Percentiles rank a stretch among this genome's conserved stretches.
These are phyloP conservation scores for Aspergillus pseudonomiae DNA, from an alignment of 2,329 filamentous ascomycete genomes.

Conservation along the genomic window DNA sequence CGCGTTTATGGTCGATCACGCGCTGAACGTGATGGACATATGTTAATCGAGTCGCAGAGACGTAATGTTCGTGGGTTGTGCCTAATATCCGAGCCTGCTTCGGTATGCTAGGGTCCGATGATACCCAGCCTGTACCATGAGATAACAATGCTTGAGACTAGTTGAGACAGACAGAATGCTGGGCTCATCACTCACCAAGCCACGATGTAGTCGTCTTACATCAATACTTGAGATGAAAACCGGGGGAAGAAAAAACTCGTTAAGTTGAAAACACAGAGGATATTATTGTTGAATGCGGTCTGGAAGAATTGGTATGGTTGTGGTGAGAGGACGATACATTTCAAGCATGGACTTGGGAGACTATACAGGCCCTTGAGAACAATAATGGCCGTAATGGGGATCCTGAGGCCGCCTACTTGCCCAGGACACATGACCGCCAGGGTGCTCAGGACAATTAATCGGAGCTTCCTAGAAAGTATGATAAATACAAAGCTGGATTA, in stretches of 20 bases:
- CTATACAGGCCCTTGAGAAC: background rate
- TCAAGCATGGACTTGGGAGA: background rate
- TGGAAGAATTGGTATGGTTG: background rate
- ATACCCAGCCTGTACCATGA: background rate
- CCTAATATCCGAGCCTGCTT: background rate
- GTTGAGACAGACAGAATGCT: background rate
- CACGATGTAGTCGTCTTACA: background rate
- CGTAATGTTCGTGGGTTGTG: background rate
- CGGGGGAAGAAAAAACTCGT: background rate
- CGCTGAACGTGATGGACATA: background rate
- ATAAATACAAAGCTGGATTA: background rate
- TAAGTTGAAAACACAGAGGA: background rate
- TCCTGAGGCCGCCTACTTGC: background rate
- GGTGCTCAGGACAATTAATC: background rate
- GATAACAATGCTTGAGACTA: background rate
- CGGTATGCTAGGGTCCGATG: background rate
- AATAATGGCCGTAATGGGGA: background rate
- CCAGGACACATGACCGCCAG: background rate
- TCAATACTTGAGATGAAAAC: background rate
- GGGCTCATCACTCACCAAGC: background rate
- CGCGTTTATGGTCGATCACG: background rate
- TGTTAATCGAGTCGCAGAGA: background rate
- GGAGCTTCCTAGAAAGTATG: background rate
- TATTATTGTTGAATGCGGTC: too few relatives aligned
- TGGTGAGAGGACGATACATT: background rate